Evolutionary conservation across 306 rosid genomes (phyloP), one percentile per base, ranked within the genome.

Genomic region (Quercus variabilis): DNA sequence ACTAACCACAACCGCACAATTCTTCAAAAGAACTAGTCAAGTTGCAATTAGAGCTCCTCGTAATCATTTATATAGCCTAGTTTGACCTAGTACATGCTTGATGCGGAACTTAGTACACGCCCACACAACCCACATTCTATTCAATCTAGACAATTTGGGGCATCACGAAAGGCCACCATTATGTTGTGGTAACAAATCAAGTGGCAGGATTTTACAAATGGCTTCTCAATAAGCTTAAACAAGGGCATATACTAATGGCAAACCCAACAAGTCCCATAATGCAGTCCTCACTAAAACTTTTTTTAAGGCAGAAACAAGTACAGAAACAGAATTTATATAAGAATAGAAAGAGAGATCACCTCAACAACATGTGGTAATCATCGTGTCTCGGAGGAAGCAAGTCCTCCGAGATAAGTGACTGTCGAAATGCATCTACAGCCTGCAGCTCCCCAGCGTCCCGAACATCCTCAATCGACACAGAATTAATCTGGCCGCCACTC

Each of bases 381-480:
- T 94, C 97, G 62, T 79, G 88, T 79, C 85, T 92, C 6, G 73
- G 57, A 20, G 94, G 94, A 69, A 94, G 88, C 91, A 92, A 86
- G 31, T 80, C 85, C n/a, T 94, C 93, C n/a, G 64, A 72, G 65
- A 85, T 85, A 77, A 94, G 97, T 4, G 86, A 84, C 72, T 85
- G 92, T 43, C 97, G 91, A 86, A 94, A 94, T 12, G 86, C 83
- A 73, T 91, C 94, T 69, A 94, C 98, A 28, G 84, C 91, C 74
- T 85, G 88, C 41, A 87, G 90, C 85, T 94, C 98, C 85, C 90
- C 92, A 52, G 83, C 79, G 79, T 94, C 94, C 57, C 98, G 84
- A 84, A 89, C 88, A 79, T 94, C 98, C 87, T 94, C 98, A 63
- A 94, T 92, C 5, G 96, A 87, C 38, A 94, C 87, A 10, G 92